Percentiles rank a stretch among this genome's conserved stretches.
Conservation (phyloP, 768 basidiomycete genomes). For the Pisolithus orientalis region DNA sequence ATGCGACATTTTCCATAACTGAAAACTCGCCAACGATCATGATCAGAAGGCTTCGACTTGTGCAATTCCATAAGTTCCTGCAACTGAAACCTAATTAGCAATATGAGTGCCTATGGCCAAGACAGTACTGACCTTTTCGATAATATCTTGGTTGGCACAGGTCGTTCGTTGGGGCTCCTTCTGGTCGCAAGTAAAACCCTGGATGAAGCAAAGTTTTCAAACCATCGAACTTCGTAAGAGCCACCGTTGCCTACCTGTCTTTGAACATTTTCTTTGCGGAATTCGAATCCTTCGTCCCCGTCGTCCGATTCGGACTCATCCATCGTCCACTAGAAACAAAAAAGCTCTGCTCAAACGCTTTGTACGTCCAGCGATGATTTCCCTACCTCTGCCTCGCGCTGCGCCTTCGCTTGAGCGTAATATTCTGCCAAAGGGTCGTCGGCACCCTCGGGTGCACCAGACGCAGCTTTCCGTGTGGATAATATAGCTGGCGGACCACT, state of each 20-base stretch:
- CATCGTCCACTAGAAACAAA: slow-evolving; percentile 19
- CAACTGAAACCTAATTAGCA: slow-evolving; percentile 37
- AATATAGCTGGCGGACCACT: background rate
- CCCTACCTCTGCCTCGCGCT: slow-evolving; percentile 39
- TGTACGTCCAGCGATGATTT: background rate
- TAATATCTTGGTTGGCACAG: slow-evolving; percentile 65
- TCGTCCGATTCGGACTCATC: slow-evolving; percentile 33
- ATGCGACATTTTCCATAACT: slow-evolving; percentile 60
- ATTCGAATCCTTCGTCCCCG: slow-evolving; percentile 17
- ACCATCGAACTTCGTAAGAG: background rate
- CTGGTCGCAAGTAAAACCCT: slow-evolving; percentile 68
- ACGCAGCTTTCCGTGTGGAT: slow-evolving; percentile 5
- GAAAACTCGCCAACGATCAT: slow-evolving; percentile 63
- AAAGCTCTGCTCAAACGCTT: background rate
- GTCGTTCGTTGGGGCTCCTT: slow-evolving; percentile 29
- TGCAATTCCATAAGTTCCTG: slow-evolving; percentile 62
- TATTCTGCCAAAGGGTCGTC: slow-evolving; percentile 61
- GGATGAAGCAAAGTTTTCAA: background rate
- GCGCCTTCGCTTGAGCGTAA: slow-evolving; percentile 51
- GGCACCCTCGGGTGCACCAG: slow-evolving; percentile 15
- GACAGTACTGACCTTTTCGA: slow-evolving; percentile 52
- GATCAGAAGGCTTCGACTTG: slow-evolving; percentile 48
- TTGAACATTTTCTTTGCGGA: slow-evolving; percentile 12
- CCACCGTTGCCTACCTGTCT: slow-evolving; percentile 23
- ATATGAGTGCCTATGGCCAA: background rate